A percentile compares a stretch with the other conserved stretches of the same genome.
Conservation (phyloP, 768 basidiomycete genomes). For the Gymnopilus dilepis region DNA sequence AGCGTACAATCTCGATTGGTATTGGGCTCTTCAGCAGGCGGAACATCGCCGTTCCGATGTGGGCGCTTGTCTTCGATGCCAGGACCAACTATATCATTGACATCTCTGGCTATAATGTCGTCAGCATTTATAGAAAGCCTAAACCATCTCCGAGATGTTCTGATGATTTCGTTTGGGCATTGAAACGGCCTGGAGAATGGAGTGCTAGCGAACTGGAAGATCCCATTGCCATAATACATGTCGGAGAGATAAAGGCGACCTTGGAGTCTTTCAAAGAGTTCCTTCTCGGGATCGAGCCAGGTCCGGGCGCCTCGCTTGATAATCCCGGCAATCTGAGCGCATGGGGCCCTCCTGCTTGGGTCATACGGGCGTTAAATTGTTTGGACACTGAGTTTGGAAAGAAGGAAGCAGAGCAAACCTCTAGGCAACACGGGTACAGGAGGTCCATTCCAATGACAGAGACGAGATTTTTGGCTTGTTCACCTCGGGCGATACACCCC, state of each 20-base stretch:
- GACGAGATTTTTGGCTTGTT: not conserved
- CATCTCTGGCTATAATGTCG: not conserved
- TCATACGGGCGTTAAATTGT: not conserved
- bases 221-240: not conserved
- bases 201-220: not conserved
- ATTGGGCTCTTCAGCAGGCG: not conserved
- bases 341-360: not conserved
- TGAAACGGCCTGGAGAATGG: not conserved
- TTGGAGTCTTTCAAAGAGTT: not conserved
- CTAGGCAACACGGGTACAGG: too few relatives aligned
- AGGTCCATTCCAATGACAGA: not conserved
- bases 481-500: not conserved
- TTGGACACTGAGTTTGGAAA: not conserved
- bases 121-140: not conserved
- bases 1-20: not conserved
- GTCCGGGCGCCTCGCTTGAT: not conserved
- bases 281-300: not conserved
- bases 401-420: not conserved
- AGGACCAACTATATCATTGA: not conserved
- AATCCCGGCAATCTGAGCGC: not conserved
- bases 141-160: not conserved
- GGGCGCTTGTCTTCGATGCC: not conserved
- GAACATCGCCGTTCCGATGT: not conserved
- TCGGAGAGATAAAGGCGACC: not conserved
- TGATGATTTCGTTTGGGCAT: not conserved